Conservation (phyloP, 2,329 filamentous ascomycete species). For the Waltergamsia citrina region DNA sequence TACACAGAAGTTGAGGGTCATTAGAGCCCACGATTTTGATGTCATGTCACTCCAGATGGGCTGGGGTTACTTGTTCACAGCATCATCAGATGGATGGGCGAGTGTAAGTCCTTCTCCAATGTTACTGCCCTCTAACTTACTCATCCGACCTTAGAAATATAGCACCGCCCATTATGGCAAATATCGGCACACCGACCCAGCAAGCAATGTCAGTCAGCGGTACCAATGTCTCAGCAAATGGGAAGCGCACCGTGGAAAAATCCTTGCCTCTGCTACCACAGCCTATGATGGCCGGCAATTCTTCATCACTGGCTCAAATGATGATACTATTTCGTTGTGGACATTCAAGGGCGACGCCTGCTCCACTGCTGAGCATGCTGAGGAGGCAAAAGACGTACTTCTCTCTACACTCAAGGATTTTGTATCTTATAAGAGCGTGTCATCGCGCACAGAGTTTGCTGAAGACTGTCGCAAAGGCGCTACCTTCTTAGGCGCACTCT, state of each 20-base stretch:
- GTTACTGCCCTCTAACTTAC: background rate
- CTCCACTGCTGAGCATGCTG: constrained; percentile 23
- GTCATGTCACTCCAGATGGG: constrained; percentile 81
- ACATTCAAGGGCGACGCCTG: constrained; percentile 46
- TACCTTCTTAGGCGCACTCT: constrained; percentile 80
- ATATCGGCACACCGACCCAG: constrained; percentile 33
- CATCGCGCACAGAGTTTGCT: constrained; percentile 74
- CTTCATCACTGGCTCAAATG: constrained; percentile 92
- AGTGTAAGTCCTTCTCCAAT: constrained; percentile 48
- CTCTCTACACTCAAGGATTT: constrained; percentile 74
- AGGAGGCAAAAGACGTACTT: constrained; percentile 35
- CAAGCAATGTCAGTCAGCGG: constrained; percentile 59
- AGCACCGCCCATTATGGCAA: constrained; percentile 56
- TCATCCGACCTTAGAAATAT: constrained; percentile 42
- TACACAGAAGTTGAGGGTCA: constrained; percentile 76
- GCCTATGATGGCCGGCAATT: constrained; percentile 63
- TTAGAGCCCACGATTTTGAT: constrained; percentile 73
- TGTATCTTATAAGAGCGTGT: constrained; percentile 85
- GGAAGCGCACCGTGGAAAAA: constrained; percentile 78
- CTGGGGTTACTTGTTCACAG: constrained; percentile 78
- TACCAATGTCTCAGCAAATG: constrained; percentile 73
- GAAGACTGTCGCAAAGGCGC: constrained; percentile 91
- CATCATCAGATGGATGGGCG: constrained; percentile 78
- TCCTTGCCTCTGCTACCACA: constrained; percentile 74
- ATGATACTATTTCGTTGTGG: constrained; percentile 85